Evolutionary conservation across 1,284 basidiomycete genomes (phyloP).

Genomic region (Sanghuangporus weigelae): DNA sequence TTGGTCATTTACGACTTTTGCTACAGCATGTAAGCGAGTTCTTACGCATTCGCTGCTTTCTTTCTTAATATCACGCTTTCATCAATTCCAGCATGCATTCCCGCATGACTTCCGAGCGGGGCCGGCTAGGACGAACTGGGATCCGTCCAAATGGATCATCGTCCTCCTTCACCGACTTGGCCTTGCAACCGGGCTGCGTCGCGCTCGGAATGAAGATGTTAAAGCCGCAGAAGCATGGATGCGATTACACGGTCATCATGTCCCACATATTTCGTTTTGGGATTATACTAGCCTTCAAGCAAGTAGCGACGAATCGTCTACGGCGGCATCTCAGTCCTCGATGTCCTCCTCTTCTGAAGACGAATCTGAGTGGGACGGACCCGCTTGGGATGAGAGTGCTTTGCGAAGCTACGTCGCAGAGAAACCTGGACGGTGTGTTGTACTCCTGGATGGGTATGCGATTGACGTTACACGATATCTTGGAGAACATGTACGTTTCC

Average conservation of each 20-base stretch:
- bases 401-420: constrained; percentile 31
- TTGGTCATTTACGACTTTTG: neutral
- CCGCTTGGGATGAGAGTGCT: constrained; percentile 36
- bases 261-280: neutral
- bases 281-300: constrained; percentile 8
- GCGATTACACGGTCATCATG: constrained; percentile 26
- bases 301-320: neutral
- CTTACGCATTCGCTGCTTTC: neutral
- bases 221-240: constrained; percentile 51
- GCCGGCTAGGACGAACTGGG: constrained; percentile 60
- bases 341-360: constrained; percentile 6
- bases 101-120: constrained; percentile 72
- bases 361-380: constrained; percentile 24
- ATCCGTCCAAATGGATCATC: constrained; percentile 81
- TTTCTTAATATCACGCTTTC: neutral
- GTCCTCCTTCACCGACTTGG: constrained; percentile 49
- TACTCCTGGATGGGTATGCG: constrained; percentile 59
- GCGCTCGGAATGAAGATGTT: constrained; percentile 57
- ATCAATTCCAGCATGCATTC: constrained; percentile 62
- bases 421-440: constrained; percentile 36
- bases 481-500: constrained; percentile 57
- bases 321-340: neutral
- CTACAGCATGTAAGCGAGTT: constrained; percentile 15
- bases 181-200: constrained; percentile 44
- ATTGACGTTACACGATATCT: constrained; percentile 63